A percentile compares a stretch with the other conserved stretches of the same genome.
Evolutionary conservation across 2,329 filamentous ascomycete genomes (phyloP).

Genomic region (Chalara sp.): DNA sequence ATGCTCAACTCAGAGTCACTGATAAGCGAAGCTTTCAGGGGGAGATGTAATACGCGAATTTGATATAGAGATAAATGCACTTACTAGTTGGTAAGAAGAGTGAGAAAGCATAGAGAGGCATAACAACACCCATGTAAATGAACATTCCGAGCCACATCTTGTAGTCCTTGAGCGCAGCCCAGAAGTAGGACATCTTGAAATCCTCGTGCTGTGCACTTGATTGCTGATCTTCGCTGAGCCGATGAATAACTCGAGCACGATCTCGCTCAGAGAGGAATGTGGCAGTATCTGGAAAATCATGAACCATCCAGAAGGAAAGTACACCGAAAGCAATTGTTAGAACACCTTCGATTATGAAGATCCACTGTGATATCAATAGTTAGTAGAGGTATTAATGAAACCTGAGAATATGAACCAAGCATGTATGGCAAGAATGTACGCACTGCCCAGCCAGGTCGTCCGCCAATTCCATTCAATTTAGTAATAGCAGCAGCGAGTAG

Average conservation of each 20-base stretch:
- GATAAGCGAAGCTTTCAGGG: too few species aligned
- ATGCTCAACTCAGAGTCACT: too few species aligned
- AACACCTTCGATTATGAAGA: conserved; percentile 45
- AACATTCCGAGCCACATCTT: conserved; percentile 70
- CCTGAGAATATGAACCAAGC: conserved; percentile 50
- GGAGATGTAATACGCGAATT: too few species aligned
- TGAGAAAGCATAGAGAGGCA: conserved; percentile 65
- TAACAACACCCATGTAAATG: conserved; percentile 70
- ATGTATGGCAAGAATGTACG: conserved; percentile 25
- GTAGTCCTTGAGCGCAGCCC: conserved; percentile 68
- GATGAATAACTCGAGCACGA: conserved; percentile 61
- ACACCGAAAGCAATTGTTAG: conserved; percentile 34
- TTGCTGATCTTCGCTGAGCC: conserved; percentile 65
- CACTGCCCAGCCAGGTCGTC: not conserved
- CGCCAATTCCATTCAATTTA: not conserved
- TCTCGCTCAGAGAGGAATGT: conserved; percentile 64
- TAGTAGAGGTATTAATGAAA: conserved; percentile 48
- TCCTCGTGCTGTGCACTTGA: conserved; percentile 55
- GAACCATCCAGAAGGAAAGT: conserved; percentile 12
- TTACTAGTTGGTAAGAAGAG: conserved; percentile 75
- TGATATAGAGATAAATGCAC: conserved; percentile 27
- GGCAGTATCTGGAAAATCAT: conserved; percentile 40
- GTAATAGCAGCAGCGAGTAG: not conserved
- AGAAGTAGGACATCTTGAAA: conserved; percentile 66
- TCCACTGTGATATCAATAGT: conserved; percentile 45